Evolutionary conservation across 1,284 basidiomycete genomes (phyloP), one percentile per base, ranked within the genome.

Genomic region (Uromyces viciae-fabae): DNA sequence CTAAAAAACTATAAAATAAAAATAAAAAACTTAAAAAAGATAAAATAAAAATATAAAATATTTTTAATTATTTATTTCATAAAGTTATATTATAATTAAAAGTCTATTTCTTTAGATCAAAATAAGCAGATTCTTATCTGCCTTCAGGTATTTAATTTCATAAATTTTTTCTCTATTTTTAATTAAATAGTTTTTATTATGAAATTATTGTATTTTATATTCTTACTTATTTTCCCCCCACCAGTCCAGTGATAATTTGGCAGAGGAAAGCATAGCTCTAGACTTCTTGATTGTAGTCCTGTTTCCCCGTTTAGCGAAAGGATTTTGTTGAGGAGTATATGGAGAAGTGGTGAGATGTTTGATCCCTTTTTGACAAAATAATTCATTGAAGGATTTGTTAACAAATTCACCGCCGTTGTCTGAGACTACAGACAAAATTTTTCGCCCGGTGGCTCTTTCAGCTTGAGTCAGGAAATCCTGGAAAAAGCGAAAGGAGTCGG

Each of bases 271-370:
- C 14, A 72, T 15, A 49, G 43, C 40, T 5, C 69, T 2, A 49
- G 43, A n/a, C 28, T 52, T 43, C 17, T 28, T 25, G 25, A 46
- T 22, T 14, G 43, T 43, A 2, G 69, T 72, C 5, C 28, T 19
- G 49, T 72, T 72, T n/a, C 69, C 69, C 22, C 69, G 1, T 17
- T 72, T 28, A 17, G 69, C 40, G 15, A 72, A 28, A 2, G 42
- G 42, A 72, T 72, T 72, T 72, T 72, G 69, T 49, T 72, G 42
- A 49, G 69, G 68, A 4, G 68, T 42, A n/a, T 42, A 71, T 4
- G 68, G 68, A 22, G 68, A 31, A 15, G 62, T 33, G 14, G 36
- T 31, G 28, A 28, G 36, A 64, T 64, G 62, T 7, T 9, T 64
- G 5, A 64, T 64, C 3, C 62, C 62, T 3, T 11, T 5, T 7